These are phyloP conservation scores for Candida pseudofarinosa DNA, from an alignment of 805 yeast genomes.

Conservation along the genomic window DNA sequence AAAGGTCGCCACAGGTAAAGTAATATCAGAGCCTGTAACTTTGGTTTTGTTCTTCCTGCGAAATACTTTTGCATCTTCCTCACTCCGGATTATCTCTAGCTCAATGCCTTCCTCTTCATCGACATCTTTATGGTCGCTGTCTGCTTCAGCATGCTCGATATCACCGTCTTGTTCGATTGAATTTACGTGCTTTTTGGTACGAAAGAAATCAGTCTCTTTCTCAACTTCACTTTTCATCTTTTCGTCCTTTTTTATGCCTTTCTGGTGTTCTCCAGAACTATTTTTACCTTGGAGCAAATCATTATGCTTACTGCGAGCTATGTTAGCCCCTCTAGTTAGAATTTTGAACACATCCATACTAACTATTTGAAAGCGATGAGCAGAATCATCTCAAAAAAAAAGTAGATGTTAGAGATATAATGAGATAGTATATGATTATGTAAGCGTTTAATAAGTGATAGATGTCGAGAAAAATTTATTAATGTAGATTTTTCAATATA, in stretches of 20 bases:
- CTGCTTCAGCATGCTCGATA: not conserved
- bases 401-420: conserved; percentile 2
- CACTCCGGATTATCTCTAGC: conserved; percentile 43
- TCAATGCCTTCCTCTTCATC: conserved; percentile 32
- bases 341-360: conserved; percentile 86
- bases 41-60: conserved; percentile 64
- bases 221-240: conserved; percentile 50
- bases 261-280: conserved; percentile 32
- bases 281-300: conserved; percentile 23
- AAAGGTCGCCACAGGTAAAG: conserved; percentile 89
- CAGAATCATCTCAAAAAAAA: conserved; percentile 3
- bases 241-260: conserved; percentile 28
- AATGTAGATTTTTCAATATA: not conserved
- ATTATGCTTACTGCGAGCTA: conserved; percentile 45
- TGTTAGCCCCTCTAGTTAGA: conserved; percentile 78
- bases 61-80: conserved; percentile 56
- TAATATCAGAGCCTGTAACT: conserved; percentile 78
- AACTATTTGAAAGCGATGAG: not conserved
- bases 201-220: conserved; percentile 81
- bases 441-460: not conserved
- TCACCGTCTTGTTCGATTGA: conserved; percentile 9
- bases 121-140: conserved; percentile 20
- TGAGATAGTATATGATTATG: conserved; percentile 1
- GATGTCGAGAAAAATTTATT: not conserved
- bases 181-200: conserved; percentile 41